These are phyloP conservation scores for Neurospora tetraspora DNA, from an alignment of 495 filamentous ascomycete genomes.

Conservation along the genomic window DNA sequence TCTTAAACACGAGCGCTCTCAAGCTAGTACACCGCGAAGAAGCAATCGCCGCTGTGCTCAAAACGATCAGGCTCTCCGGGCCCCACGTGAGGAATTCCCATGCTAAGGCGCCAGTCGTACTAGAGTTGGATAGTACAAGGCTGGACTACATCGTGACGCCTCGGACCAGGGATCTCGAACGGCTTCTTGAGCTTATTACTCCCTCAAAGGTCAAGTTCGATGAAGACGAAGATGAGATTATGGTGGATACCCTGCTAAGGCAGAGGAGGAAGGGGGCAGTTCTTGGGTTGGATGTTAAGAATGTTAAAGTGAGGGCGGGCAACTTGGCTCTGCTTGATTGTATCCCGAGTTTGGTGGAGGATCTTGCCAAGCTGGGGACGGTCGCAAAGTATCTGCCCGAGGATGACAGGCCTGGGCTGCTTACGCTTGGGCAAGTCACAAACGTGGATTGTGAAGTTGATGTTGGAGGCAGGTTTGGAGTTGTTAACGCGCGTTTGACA, in stretches of 20 bases:
- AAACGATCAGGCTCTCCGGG: slow-evolving; percentile 62
- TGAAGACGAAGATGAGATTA: slow-evolving; percentile 76
- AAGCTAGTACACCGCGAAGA: slow-evolving; percentile 66
- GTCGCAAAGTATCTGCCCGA: slow-evolving; percentile 93
- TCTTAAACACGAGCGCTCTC: slow-evolving; percentile 64
- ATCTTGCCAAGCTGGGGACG: slow-evolving; percentile 69
- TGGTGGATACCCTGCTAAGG: slow-evolving; percentile 83
- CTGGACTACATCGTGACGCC: slow-evolving; percentile 67
- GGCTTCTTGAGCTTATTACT: slow-evolving; percentile 74
- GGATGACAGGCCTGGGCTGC: slow-evolving; percentile 83
- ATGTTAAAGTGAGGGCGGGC: slow-evolving; percentile 45
- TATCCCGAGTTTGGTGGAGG: slow-evolving; percentile 61
- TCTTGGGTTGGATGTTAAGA: slow-evolving; percentile 57
- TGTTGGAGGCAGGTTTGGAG: slow-evolving; percentile 55
- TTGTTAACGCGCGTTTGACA: slow-evolving; percentile 43
- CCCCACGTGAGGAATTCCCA: slow-evolving; percentile 45
- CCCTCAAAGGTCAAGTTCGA: slow-evolving; percentile 91
- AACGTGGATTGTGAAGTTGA: slow-evolving; percentile 48
- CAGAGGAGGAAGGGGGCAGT: slow-evolving; percentile 87
- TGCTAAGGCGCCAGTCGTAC: slow-evolving; percentile 40
- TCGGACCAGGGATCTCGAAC: slow-evolving; percentile 68
- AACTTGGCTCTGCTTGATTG: slow-evolving; percentile 50
- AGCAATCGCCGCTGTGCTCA: slow-evolving; percentile 58
- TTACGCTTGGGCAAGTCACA: slow-evolving; percentile 62
- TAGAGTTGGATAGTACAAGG: slow-evolving; percentile 50